These are phyloP conservation scores for Beta macrorhiza DNA, from an alignment of 179 eudicot genomes.

Conservation along the genomic window DNA sequence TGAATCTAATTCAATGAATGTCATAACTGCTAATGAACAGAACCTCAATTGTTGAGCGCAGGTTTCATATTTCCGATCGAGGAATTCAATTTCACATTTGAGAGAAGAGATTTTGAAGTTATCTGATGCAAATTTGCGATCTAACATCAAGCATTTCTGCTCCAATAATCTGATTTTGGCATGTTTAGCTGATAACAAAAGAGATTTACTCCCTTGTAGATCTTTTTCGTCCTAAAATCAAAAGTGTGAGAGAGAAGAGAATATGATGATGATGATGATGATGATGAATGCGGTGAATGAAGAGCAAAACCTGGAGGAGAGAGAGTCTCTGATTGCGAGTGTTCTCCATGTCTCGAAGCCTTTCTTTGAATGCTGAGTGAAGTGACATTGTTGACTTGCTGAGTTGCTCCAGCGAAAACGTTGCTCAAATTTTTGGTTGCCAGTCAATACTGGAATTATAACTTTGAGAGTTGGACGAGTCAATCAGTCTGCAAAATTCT, in stretches of 20 bases:
- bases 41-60: slow-evolving; percentile 40
- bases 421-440: too few species aligned
- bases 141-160: slow-evolving; percentile 40
- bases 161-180: slow-evolving; percentile 35
- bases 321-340: slow-evolving; percentile 52
- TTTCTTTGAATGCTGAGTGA: slow-evolving; percentile 42
- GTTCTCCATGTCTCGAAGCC: slow-evolving; percentile 49
- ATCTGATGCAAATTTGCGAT: slow-evolving; percentile 38
- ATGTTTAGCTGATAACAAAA: slow-evolving; percentile 36
- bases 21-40: not conserved
- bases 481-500: too few species aligned
- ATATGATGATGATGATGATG: not conserved
- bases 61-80: slow-evolving; percentile 29
- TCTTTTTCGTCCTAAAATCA: slow-evolving; percentile 42
- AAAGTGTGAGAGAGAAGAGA: not conserved
- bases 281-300: not conserved
- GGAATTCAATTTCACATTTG: slow-evolving; percentile 35
- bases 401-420: not conserved
- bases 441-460: too few species aligned
- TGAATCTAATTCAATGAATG: not conserved
- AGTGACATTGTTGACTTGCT: slow-evolving; percentile 38
- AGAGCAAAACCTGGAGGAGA: slow-evolving; percentile 44
- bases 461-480: too few species aligned
- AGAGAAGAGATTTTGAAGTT: slow-evolving; percentile 37
- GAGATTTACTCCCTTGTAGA: slow-evolving; percentile 35